Evolutionary conservation across 73 alveolate species (phyloP), one percentile per base, ranked within the genome.

Genomic region (Paramecium bursaria): DNA sequence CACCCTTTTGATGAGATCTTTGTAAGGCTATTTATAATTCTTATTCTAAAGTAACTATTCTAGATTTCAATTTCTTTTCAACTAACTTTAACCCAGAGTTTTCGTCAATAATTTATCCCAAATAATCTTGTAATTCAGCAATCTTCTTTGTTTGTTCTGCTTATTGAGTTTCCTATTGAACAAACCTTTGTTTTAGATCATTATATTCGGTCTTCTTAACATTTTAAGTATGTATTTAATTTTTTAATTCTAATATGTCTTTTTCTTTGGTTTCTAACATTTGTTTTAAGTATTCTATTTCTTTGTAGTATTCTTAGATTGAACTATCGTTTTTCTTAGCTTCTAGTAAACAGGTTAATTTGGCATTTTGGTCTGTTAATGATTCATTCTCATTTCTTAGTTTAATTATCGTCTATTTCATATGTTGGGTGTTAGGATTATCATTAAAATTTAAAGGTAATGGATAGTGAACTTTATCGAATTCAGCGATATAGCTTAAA

Each of bases 391-490:
- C 88, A n/a, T 52, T 75, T 17, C 89, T 75, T 57, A 92, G 77
- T 31, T 94, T 67, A 4, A 73, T 85, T 9, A 92, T 90, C 7
- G 93, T 90, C 29, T 79, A 48, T 52, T 88, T 55, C 25, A 92
- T 74, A 19, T 73, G 13, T 27, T 90, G 91, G 3, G 79, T 29
- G 39, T 90, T 90, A 7, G 97, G 95, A 48, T 82, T 85, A 14
- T 61, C 94, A 15, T 73, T 85, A 67, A 13, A 89, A 21, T 60
- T 54, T 0, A 91, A 74, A 7, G 96, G 94, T 7, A 91, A 75
- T 19, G 96, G 96, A 75, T 91, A 91, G 53, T 89, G 93, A 15
- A 91, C 96, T 50, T 86, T 85, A 49, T 91, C 96, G 17, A 86
- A 74, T 31, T 91, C 94, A 2, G 61, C 85, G 1, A 53, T 29